A percentile compares a stretch with the other conserved stretches of the same genome.
Conservation (phyloP, 164 flowering plant genomes). For the Berberis vulgaris region DNA sequence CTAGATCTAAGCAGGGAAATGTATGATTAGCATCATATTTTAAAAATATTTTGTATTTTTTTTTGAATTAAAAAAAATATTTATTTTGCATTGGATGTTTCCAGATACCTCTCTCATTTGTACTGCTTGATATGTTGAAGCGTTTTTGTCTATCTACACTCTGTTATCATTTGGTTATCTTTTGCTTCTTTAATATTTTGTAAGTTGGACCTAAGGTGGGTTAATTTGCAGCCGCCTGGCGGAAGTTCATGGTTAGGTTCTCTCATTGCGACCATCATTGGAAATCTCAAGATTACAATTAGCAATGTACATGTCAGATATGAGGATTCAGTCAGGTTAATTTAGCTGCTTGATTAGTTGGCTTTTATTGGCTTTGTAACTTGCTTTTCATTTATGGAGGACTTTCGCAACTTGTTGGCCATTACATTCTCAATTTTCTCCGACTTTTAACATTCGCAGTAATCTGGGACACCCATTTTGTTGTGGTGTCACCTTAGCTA, state of each 20-base stretch:
- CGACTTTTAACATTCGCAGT: slow-evolving; percentile 24
- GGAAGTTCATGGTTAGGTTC: slow-evolving; percentile 98
- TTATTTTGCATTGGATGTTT: no score
- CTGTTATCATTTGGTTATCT: no score
- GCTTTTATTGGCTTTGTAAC: no score
- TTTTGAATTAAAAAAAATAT: no score
- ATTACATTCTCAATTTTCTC: no score
- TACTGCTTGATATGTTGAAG: no score
- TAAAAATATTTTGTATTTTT: no score
- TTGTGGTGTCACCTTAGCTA: slow-evolving; percentile 82
- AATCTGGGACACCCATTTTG: slow-evolving; percentile 89
- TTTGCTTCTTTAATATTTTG: no score
- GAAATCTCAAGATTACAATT: slow-evolving; percentile 90
- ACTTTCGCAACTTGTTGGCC: no score
- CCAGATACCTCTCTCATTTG: no score
- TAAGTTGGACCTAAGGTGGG: neutral
- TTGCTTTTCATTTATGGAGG: no score
- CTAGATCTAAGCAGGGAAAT: slow-evolving; percentile 70
- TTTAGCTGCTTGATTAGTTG: neutral
- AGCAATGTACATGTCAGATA: slow-evolving; percentile 97
- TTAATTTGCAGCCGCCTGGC: slow-evolving; percentile 52
- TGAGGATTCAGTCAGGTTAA: slow-evolving; percentile 80
- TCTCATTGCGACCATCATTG: slow-evolving; percentile 80
- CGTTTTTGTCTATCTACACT: no score
- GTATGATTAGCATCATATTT: slow-evolving; percentile 28